phyloP scores from a whole-genome alignment of 768 basidiomycete genomes.

The Psilocybe sp. region DNA sequence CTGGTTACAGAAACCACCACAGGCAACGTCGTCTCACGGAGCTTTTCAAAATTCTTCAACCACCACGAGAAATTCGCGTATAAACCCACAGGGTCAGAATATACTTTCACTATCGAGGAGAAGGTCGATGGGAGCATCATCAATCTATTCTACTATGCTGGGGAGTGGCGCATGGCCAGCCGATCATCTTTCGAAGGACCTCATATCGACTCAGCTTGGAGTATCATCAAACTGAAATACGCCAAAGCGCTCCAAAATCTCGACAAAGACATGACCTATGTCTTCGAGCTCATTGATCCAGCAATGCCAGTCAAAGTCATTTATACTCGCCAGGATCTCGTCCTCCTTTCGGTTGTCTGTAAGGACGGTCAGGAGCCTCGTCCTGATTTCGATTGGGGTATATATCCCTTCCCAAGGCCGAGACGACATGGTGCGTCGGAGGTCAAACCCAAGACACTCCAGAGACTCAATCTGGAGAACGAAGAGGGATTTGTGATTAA shows the following conservation, averaged over 20 bases:
- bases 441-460: conserved; percentile 10
- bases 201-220: conserved; percentile 14
- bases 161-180: conserved; percentile 15
- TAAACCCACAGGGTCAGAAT: conserved; percentile 18
- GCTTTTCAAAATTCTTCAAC: conserved; percentile 24
- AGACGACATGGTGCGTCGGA: conserved; percentile 3
- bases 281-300: conserved; percentile 22
- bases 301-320: conserved; percentile 17
- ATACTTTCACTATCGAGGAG: conserved; percentile 19
- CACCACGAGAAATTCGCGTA: conserved; percentile 20
- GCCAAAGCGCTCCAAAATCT: conserved; percentile 13
- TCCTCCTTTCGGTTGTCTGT: conserved; percentile 17
- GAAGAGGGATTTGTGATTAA: conserved; percentile 24
- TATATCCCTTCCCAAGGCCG: conserved; percentile 18
- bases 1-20: conserved; percentile 16
- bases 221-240: conserved; percentile 17
- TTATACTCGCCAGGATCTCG: conserved; percentile 14
- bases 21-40: conserved; percentile 20
- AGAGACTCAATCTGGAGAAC: conserved; percentile 16
- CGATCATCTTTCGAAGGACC: conserved; percentile 17
- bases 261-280: conserved; percentile 18
- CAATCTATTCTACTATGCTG: conserved; percentile 18
- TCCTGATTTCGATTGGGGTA: conserved; percentile 12
- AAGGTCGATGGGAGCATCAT: conserved; percentile 25
- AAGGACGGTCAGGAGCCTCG: conserved; percentile 18